Evolutionary conservation across 306 rosid species (phyloP), one percentile per base, ranked within the genome.

Genomic region (Prunus mongolica): DNA sequence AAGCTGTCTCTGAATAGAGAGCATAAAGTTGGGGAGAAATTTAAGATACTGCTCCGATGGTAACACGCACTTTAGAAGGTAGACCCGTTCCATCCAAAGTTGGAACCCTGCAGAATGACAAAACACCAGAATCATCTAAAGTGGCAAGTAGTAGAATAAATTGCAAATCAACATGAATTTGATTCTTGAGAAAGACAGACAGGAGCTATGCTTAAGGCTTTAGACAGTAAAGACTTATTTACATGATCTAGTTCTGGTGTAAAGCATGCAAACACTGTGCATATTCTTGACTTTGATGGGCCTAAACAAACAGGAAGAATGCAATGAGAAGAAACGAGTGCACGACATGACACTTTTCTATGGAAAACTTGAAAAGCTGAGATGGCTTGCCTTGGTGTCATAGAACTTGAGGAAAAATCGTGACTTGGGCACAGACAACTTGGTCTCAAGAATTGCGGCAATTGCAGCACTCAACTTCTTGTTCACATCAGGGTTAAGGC

Each of bases 201-300:
- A 68, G 68, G 78, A 76, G 73, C 67, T 66, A 24, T 75, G 75
- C 73, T 46, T 52, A 72, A 71, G 87, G 76, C 74, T 70, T 82
- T 79, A 73, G 79, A 86, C 79, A 68, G 87, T 69, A 82, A 80
- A 79, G 83, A 69, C 72, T 77, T 78, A 84, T 80, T 92, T 87
- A 90, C 97, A 82, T 82, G 90, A 83, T 84, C 96, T 92, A 92
- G 93, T 88, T 84, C 93, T 92, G 96, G 91, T 92, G 97, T 88
- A 92, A 88, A 87, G 93, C 93, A 89, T 88, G 91, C 74, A 92
- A 86, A 89, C 92, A 90, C 85, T 91, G 87, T 80, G 92, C 96
- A 87, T 89, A 81, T 87, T 90, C 95, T 92, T 89, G 96, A 87
- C 83, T 85, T 80, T 83, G 88, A 81, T 86, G 76, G 73, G 87